Evolutionary conservation across 805 yeast species (phyloP), one percentile per base, ranked within the genome.

Genomic region (Wilhelminamyces savonicus): DNA sequence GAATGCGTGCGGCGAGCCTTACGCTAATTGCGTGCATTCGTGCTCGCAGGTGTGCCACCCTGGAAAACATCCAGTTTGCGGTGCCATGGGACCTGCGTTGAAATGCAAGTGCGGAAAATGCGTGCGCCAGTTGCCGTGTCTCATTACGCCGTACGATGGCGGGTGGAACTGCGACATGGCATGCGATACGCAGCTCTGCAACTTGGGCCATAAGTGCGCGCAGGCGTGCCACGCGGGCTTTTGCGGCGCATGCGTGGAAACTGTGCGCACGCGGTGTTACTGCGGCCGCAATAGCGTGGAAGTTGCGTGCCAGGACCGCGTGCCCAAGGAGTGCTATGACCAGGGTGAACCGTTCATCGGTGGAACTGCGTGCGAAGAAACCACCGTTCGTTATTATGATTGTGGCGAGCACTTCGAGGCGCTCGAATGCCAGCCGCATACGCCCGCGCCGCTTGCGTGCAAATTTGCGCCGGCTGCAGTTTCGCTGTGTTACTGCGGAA

Each of bases 41-140:
- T 87, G 97, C 48, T 56, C 82, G 1, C 57, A 76, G 4, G 67
- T 70, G 11, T 87, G 97, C 50, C 97, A 87, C 52, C 90, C 95
- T 2, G 97, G 95, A 0, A 82, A 87, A 1, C 96, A 88, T 54
- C 76, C 85, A 1, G 63, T 62, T 16, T 87, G 97, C 59, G 77
- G 82, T 10, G 86, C 94, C 2, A 56, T 81, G 50, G 86, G 90
- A 0, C 90, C 94, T 0, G 54, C 62, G 7, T 56, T 82, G 60
- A 58, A 57, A 23, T 87, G 96, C 54, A 62, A 65, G 17, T 87
- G 97, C 62, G 96, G 96, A 2, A 69, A 68, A 23, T 63, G 71
- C 29, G 51, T 65, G 11, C 71, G 70, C 30, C 92, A 83, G 46
- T 56, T 75, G 46, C 88, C 81, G n/a, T 85, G 84, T 62, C 68